These are phyloP conservation scores for Dryas octopetala DNA, from an alignment of 306 rosid species.

Conservation along the genomic window DNA sequence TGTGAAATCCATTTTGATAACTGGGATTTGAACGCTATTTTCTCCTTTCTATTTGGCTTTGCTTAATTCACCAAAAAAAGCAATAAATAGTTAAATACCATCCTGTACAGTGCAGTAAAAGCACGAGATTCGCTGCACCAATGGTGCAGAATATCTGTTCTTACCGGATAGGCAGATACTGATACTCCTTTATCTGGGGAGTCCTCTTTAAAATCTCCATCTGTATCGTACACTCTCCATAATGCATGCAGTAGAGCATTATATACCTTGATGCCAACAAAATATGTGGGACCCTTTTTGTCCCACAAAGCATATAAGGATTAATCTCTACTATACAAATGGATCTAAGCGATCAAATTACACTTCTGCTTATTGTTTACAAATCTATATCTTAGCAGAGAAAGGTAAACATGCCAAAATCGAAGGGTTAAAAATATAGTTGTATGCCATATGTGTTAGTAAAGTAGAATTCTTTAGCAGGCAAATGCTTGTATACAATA, in stretches of 20 bases:
- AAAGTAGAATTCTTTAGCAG: too few relatives aligned
- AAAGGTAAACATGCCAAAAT: too few relatives aligned
- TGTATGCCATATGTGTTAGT: too few relatives aligned
- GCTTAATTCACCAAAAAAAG: background rate
- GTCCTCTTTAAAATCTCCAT: slow-evolving; percentile 1
- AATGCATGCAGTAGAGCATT: background rate
- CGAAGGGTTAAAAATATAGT: too few relatives aligned
- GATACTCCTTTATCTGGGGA: slow-evolving; percentile 16
- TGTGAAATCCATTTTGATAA: slow-evolving; percentile 8
- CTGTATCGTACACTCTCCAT: background rate
- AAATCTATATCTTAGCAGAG: too few relatives aligned
- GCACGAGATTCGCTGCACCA: slow-evolving; percentile 43
- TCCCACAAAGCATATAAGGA: too few relatives aligned
- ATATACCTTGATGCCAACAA: background rate
- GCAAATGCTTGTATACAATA: too few relatives aligned
- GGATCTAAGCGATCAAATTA: too few relatives aligned
- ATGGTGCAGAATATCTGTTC: slow-evolving; percentile 28
- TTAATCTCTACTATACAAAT: too few relatives aligned
- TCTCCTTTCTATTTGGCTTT: background rate
- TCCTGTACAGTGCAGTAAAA: slow-evolving; percentile 10
- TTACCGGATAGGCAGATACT: slow-evolving; percentile 20
- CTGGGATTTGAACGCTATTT: background rate
- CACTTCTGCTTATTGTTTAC: too few relatives aligned
- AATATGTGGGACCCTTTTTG: background rate
- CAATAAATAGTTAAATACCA: background rate